phyloP scores from a whole-genome alignment of 129 eudicot species.

The Tagetes erecta region DNA sequence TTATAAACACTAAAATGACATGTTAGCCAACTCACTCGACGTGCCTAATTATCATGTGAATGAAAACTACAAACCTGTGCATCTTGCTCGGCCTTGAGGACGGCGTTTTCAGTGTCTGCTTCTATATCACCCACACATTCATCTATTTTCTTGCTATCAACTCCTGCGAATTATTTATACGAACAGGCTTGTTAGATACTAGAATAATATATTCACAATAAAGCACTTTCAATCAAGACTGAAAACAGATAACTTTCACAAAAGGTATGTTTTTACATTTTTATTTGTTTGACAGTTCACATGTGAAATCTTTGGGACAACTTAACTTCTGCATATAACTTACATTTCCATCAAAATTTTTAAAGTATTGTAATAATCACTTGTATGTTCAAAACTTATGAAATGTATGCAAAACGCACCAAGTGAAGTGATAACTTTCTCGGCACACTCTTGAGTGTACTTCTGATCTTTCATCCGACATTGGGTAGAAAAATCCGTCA shows the following conservation, averaged over 20 bases:
- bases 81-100: slow-evolving; percentile 73
- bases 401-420: slow-evolving; percentile 47
- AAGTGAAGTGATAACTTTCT: slow-evolving; percentile 58
- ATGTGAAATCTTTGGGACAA: too few species aligned
- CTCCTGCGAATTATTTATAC: slow-evolving; percentile 37
- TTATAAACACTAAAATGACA: not conserved
- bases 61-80: slow-evolving; percentile 57
- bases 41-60: not conserved
- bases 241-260: too few species aligned
- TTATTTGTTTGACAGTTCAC: too few species aligned
- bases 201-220: too few species aligned
- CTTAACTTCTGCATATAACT: too few species aligned
- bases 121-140: slow-evolving; percentile 69
- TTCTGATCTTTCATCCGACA: slow-evolving; percentile 76
- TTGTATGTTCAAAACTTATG: not conserved
- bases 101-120: slow-evolving; percentile 60
- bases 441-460: slow-evolving; percentile 65
- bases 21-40: not conserved
- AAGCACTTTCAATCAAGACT: too few species aligned
- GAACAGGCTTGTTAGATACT: too few species aligned
- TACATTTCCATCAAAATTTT: not conserved
- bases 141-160: slow-evolving; percentile 64
- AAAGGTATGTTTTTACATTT: too few species aligned
- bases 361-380: not conserved
- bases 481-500: slow-evolving; percentile 61